phyloP scores from a whole-genome alignment of 345 rosid species.

The Aurinia saxatilis region DNA sequence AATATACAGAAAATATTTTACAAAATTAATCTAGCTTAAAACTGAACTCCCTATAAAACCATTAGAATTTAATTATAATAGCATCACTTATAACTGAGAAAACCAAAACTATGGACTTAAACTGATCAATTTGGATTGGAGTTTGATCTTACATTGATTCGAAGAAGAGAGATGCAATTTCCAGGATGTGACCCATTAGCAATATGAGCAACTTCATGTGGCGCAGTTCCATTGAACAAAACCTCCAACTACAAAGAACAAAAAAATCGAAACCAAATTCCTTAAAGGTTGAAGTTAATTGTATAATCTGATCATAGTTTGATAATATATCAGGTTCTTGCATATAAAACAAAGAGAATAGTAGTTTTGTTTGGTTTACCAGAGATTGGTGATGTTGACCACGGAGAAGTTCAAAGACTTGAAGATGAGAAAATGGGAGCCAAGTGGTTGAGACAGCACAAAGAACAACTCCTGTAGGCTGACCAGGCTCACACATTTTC shows the following conservation, averaged over 20 bases:
- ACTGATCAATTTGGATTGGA: not conserved
- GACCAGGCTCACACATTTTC: constrained; percentile 67
- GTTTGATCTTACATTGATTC: constrained; percentile 54
- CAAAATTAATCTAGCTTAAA: too few relatives aligned
- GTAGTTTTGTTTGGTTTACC: constrained; percentile 32
- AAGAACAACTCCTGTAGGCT: constrained; percentile 75
- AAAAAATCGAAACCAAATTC: too few relatives aligned
- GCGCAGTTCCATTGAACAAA: constrained; percentile 72
- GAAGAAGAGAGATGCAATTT: constrained; percentile 89
- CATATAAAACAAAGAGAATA: not conserved
- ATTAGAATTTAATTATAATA: too few relatives aligned
- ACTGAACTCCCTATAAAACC: too few relatives aligned
- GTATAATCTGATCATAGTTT: not conserved
- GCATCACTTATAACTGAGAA: too few relatives aligned
- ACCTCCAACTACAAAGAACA: constrained; percentile 43
- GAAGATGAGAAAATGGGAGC: constrained; percentile 63
- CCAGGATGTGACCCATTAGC: constrained; percentile 96
- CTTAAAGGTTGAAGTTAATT: not conserved
- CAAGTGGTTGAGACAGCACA: constrained; percentile 80
- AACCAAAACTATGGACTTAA: too few relatives aligned
- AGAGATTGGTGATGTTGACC: constrained; percentile 69
- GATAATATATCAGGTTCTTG: not conserved
- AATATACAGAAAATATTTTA: too few relatives aligned
- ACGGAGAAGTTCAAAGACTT: constrained; percentile 68
- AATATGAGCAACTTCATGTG: constrained; percentile 91